phyloP scores from a whole-genome alignment of 768 basidiomycete species.

The Bullera alba region DNA sequence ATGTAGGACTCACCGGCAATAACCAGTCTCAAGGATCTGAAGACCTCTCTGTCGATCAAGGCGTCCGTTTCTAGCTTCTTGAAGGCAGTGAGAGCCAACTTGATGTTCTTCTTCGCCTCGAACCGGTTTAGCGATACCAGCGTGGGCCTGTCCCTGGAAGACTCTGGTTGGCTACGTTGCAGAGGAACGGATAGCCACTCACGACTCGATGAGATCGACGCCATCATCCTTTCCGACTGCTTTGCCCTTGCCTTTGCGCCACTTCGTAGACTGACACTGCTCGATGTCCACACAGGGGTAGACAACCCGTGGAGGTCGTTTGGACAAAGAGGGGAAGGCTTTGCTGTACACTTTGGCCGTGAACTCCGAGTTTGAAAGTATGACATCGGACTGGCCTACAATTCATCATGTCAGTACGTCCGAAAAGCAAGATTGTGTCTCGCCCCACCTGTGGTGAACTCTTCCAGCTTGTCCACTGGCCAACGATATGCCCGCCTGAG shows the following conservation, averaged over 20 bases:
- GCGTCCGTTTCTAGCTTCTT: slow-evolving; percentile 49
- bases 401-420: not conserved
- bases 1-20: slow-evolving; percentile 6
- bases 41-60: slow-evolving; percentile 15
- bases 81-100: slow-evolving; percentile 73
- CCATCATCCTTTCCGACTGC: slow-evolving; percentile 43
- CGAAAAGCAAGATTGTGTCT: not conserved
- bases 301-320: slow-evolving; percentile 63
- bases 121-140: slow-evolving; percentile 84
- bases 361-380: slow-evolving; percentile 86
- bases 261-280: slow-evolving; percentile 55
- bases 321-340: slow-evolving; percentile 63
- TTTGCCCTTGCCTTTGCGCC: slow-evolving; percentile 47
- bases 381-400: slow-evolving; percentile 76
- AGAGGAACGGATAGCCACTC: slow-evolving; percentile 1
- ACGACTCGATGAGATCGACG: slow-evolving; percentile 46
- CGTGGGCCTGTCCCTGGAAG: slow-evolving; percentile 58
- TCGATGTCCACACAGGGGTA: slow-evolving; percentile 87
- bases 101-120: slow-evolving; percentile 87
- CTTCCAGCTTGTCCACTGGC: slow-evolving; percentile 87
- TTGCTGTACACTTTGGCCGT: slow-evolving; percentile 72
- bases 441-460: slow-evolving; percentile 72
- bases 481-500: slow-evolving; percentile 67
- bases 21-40: slow-evolving; percentile 46
- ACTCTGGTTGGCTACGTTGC: not conserved